Percentiles rank a stretch among this genome's conserved stretches.
phyloP scores from a whole-genome alignment of 2,329 filamentous ascomycete species.

The Cladorrhinum sp. region DNA sequence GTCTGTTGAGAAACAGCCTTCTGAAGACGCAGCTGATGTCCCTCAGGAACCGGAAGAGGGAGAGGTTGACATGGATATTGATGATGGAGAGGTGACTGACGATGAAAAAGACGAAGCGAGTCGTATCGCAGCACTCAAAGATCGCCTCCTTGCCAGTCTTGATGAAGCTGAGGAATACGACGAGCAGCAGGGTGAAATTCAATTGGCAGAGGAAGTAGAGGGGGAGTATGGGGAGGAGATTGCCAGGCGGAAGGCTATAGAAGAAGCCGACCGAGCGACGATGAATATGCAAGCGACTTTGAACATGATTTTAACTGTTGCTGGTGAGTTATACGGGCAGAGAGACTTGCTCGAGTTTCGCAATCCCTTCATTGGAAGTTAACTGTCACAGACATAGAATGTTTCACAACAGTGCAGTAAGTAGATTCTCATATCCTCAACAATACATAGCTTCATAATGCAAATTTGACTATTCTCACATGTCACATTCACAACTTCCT shows the following conservation, averaged over 20 bases:
- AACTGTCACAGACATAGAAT: neutral
- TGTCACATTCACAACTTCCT: too few species aligned
- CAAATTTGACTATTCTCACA: too few species aligned
- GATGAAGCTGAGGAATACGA: constrained; percentile 27
- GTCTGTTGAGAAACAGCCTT: neutral
- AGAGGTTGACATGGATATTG: constrained; percentile 33
- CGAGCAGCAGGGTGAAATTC: constrained; percentile 28
- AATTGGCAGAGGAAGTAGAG: constrained; percentile 28
- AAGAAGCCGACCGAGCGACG: constrained; percentile 35
- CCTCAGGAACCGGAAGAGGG: constrained; percentile 17
- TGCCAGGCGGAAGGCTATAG: constrained; percentile 24
- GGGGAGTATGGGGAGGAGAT: constrained; percentile 13
- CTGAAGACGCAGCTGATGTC: constrained; percentile 1
- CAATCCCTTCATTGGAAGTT: constrained; percentile 47
- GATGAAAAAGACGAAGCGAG: constrained; percentile 29
- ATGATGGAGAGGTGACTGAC: constrained; percentile 39
- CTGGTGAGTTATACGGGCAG: constrained; percentile 87
- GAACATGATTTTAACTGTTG: constrained; percentile 87
- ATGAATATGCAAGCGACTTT: constrained; percentile 67
- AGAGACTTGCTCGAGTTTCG: constrained; percentile 77
- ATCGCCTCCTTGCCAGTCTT: constrained; percentile 46
- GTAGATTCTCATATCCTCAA: too few species aligned
- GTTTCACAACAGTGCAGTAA: too few species aligned
- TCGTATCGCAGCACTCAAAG: constrained; percentile 47
- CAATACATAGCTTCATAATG: too few species aligned